Percentiles rank a stretch among this genome's conserved stretches.
phyloP scores from a whole-genome alignment of 2,329 filamentous ascomycete species.

The Ceratocystis cubensis region DNA sequence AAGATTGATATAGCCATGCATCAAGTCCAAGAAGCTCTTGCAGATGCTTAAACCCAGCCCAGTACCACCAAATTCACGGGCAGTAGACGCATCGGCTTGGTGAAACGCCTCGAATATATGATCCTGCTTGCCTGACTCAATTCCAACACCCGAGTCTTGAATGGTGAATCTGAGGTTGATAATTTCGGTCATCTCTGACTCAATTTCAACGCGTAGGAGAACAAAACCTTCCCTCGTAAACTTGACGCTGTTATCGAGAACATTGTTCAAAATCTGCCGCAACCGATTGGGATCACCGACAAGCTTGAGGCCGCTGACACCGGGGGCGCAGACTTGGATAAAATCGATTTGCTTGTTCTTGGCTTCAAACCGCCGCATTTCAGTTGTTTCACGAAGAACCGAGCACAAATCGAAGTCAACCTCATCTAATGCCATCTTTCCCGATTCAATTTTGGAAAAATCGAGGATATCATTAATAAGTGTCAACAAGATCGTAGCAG shows the following conservation, averaged over 20 bases:
- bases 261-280: conserved; percentile 70
- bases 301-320: conserved; percentile 52
- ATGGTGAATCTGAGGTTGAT: conserved; percentile 60
- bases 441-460: conserved; percentile 76
- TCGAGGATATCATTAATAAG: conserved; percentile 88
- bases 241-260: conserved; percentile 66
- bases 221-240: conserved; percentile 59
- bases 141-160: conserved; percentile 69
- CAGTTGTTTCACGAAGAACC: conserved; percentile 65
- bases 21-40: conserved; percentile 67
- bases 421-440: conserved; percentile 64
- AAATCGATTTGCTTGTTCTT: conserved; percentile 67
- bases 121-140: conserved; percentile 62
- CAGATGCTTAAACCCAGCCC: conserved; percentile 68
- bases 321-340: conserved; percentile 48
- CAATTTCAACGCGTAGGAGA: conserved; percentile 50
- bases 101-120: conserved; percentile 69
- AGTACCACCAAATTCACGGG: conserved; percentile 65
- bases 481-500: conserved; percentile 67
- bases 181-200: conserved; percentile 49
- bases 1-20: conserved; percentile 62
- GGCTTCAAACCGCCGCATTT: conserved; percentile 79
- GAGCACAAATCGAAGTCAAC: conserved; percentile 66
- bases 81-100: conserved; percentile 69
- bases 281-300: conserved; percentile 76